Percentiles rank a stretch among this genome's conserved stretches.
These are phyloP conservation scores for Scopulariopsis brevicaulis DNA, from an alignment of 2,329 filamentous ascomycete species.

Conservation along the genomic window DNA sequence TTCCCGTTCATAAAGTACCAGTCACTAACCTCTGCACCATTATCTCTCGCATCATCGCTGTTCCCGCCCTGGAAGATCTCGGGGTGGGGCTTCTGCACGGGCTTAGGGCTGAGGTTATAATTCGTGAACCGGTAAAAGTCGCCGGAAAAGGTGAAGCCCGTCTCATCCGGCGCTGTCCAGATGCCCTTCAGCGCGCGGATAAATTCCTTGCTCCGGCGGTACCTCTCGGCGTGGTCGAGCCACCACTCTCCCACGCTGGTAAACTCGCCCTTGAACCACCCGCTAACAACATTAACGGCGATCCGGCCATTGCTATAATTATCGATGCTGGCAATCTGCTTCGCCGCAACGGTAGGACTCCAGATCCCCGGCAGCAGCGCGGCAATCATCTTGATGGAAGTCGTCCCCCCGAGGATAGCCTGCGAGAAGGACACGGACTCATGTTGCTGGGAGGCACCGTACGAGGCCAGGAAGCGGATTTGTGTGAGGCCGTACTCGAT, in stretches of 20 bases:
- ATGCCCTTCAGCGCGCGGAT: constrained; percentile 28
- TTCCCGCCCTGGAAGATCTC: constrained; percentile 43
- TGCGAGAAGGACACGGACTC: constrained; percentile 41
- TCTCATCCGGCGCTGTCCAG: neutral
- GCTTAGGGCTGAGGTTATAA: constrained; percentile 37
- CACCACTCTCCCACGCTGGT: constrained; percentile 40
- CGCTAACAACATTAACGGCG: constrained; percentile 39
- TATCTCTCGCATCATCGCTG: constrained; percentile 34
- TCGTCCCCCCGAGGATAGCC: constrained; percentile 31
- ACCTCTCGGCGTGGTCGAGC: constrained; percentile 40
- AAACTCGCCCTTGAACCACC: constrained; percentile 43
- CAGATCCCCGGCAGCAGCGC: constrained; percentile 37
- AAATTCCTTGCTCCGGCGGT: constrained; percentile 36
- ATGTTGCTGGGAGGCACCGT: constrained; percentile 35
- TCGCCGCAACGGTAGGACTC: constrained; percentile 38
- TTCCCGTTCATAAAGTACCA: constrained; percentile 49
- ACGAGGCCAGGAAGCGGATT: constrained; percentile 40
- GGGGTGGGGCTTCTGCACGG: constrained; percentile 33
- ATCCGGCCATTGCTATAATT: constrained; percentile 37
- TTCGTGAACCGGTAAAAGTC: constrained; percentile 12
- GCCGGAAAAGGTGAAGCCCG: neutral
- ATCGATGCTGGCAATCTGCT: constrained; percentile 41
- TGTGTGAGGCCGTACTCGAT: constrained; percentile 40
- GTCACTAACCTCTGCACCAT: constrained; percentile 32
- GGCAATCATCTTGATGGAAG: constrained; percentile 36